Evolutionary conservation across 1,139 yeast genomes (phyloP).

Genomic region (Yamadazyma diddensiae): DNA sequence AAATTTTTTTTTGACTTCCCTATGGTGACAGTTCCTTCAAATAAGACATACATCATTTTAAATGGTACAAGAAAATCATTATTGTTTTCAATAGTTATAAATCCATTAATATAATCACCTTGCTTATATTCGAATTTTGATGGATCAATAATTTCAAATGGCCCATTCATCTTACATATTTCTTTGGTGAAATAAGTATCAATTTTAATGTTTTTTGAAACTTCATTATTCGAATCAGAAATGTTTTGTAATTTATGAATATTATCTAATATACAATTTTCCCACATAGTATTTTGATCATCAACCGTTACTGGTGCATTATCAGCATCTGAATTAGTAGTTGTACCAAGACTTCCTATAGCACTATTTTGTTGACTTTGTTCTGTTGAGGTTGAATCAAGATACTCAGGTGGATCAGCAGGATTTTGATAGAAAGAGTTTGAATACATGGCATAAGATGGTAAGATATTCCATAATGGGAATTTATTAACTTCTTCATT

Average conservation of each 20-base stretch:
- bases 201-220: conserved; percentile 27
- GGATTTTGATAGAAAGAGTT: conserved; percentile 7
- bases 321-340: conserved; percentile 2
- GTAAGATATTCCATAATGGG: conserved; percentile 29
- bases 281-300: conserved; percentile 27
- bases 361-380: too few relatives aligned
- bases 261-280: conserved; percentile 39
- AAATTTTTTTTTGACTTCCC: conserved; percentile 19
- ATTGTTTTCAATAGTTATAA: conserved; percentile 27
- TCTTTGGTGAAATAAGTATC: conserved; percentile 35
- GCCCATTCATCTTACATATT: conserved; percentile 27
- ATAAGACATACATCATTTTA: conserved; percentile 41
- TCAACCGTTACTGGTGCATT: conserved; percentile 24
- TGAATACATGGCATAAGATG: conserved; percentile 25
- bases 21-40: conserved; percentile 35
- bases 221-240: conserved; percentile 25
- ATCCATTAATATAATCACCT: conserved; percentile 43
- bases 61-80: conserved; percentile 28
- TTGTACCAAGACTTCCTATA: background rate
- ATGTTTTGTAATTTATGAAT: conserved; percentile 30
- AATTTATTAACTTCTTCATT: conserved; percentile 9
- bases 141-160: conserved; percentile 32
- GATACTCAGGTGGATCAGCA: conserved; percentile 15
- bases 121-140: conserved; percentile 35
- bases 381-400: background rate